Base-by-base conservation (phyloP, 1,139 yeast genomes). In the Pichia inconspicua region DNA sequence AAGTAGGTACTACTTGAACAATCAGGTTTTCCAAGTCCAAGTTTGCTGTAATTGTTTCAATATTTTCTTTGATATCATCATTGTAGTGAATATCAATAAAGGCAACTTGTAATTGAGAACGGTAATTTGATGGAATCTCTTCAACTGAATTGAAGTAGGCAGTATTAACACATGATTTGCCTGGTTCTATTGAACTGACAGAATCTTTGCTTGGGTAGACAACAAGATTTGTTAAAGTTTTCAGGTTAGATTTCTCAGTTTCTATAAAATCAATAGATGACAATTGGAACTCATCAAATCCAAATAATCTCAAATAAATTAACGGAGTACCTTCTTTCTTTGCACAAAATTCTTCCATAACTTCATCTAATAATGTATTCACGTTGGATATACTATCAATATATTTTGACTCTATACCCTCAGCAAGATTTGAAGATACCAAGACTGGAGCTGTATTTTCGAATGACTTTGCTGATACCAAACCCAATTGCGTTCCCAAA, bases 1-100 rank as follows among this genome's bases (percentile, higher is more conserved):
- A 57, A 7, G 53, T 37, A 38, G 68, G 68, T 28, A 63, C 43
- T 19, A 67, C 67, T 53, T 65, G 68, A 40, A 62, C 48, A 34
- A 62, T 55, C 14, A 58, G 15, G 31, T 50, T 47, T 10, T 48
- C 44, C 10, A 50, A 22, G 7, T 42, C 32, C 25, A 43, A 39
- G 48, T 30, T 46, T 41, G 12, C 19, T 17, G 48, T 34, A 8
- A 56, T 30, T 42, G 48, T 43, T 27, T 51, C 48, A 8, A 55
- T 34, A 1, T 45, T 34, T 2, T 51, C 40, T 7, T 47, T 40
- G 25, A 56, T 44, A 5, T 42, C n/a, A 30, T 42, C 49, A 15
- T 48, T 47, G 19, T 48, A 48, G 31, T 53, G 25, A 19, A 56
- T 28, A 17, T 52, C 49, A 35, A 58, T 41, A 14, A 56, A n/a